Base-by-base conservation (phyloP, 139 green algal genomes). In the Nannochloris sp. region DNA sequence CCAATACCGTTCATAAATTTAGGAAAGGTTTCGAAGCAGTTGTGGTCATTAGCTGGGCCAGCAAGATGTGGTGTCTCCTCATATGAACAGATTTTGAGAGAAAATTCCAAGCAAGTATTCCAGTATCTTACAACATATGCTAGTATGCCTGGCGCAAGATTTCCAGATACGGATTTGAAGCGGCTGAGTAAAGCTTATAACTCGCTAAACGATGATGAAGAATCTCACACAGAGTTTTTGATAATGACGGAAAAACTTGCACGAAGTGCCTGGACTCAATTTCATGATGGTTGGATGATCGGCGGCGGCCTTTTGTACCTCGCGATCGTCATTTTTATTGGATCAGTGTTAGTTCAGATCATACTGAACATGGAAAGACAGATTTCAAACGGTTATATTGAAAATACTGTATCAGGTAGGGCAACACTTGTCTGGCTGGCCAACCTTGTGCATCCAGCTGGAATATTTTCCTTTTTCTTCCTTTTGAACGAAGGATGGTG, bases 1-100 rank as follows among this genome's bases (percentile, higher is more conserved):
- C 88, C 90, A 24, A 78, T 89, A 3, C 89, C 89, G 2, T 95
- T 86, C 74, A 78, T 81, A 63, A 92, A 82, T 60, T 36, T 95
- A 21, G 89, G 89, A 18, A 75, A 67, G 54, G 37, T 94, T 14
- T 78, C 74, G 8, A 40, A 61, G 1, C 48, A 73, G 23, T 68
- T 94, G 60, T 94, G 76, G 78, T 29, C 44, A 24, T 56, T 81
- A 48, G 56, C 74, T 16, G 43, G 50, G 14, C 16, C 12, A 74
- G 68, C 24, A 24, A 19, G 44, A 24, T 18, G 19, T 68, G 49
- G 72, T 7, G 21, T 29, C 24, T 2, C 27, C n/a, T 11, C 58
- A 67, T 62, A 50, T 44, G 29, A 11, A 40, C 29, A 61, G 14
- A 19, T 31, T n/a, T 23, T 49, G n/a, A 34, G 15, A 36, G 36